Base-by-base conservation (phyloP, 345 rosid genomes). In the Salix koriyanagi region DNA sequence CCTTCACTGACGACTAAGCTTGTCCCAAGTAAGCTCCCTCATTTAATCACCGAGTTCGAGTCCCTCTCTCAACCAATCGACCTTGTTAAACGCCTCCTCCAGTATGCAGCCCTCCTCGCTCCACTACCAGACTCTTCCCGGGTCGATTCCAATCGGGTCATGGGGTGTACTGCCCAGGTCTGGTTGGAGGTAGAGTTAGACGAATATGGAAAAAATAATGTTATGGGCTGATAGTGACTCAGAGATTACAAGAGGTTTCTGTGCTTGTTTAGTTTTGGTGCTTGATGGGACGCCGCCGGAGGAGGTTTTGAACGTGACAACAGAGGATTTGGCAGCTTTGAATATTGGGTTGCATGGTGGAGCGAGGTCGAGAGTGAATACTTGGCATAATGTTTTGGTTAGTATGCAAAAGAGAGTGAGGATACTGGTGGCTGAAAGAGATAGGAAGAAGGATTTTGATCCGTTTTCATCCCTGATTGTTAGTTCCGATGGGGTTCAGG, bases 141-240 rank as follows among this genome's bases (percentile, higher is more conserved):
- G 65, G 84, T 83, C 56, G 93, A 91, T 42, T 83, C 84, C 6
- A 96, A 94, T 73, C 91, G 99, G 58, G 97, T 96, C 75, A 92
- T 92, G 99, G 99, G 99, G 32, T 96, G 99, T 80, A 91, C 97
- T 5, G 86, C 90, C 72, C 97, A 87, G 70, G 99, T 94, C 65
- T 96, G 98, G 99, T 79, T 96, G 28, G 92, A 92, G 14, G 92
- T 88, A 26, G 82, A 69, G 75, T 41, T 94, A 46, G 98, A 89
- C 75, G 68, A 75, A 16, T 84, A 84, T 36, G 93, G 91, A 64
- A 94, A 94, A 82, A 82, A 90, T 96, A 90, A 84, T 89, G 74
- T 94, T 96, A 61, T 82, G 76, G 84, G 98, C 90, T 0, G 97
- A 94, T 67, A 91, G 97, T 56, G 98, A 96, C 78, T 92, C 97